Evolutionary conservation across 805 yeast species (phyloP), one percentile per base, ranked within the genome.

Genomic region (Kazachstania psychrophila): DNA sequence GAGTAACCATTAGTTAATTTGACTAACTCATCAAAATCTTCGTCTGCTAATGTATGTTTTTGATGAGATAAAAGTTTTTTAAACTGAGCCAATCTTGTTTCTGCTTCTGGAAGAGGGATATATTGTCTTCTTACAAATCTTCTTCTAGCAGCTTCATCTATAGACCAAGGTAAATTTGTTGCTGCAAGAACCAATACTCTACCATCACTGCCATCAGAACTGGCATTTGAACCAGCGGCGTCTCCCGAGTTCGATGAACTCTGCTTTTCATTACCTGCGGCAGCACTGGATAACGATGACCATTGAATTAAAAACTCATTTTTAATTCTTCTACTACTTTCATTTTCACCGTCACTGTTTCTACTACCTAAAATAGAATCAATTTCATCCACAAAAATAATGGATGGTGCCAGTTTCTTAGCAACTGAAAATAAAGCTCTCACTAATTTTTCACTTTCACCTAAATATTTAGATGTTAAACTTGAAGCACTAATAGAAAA

Each of bases 71-170:
- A 54, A 33, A 89, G 69, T 49, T 77, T 80, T 36, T 61, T 56
- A 15, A 89, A 64, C 53, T 89, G 96, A 4, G 72, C 72, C 34
- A 68, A 62, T 39, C 97, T 65, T 2, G 96, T 86, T 46, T 80
- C 88, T 17, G 66, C 72, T 54, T 88, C 97, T 0, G 98, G 97
- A 31, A 92, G 65, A 4, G 97, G 97, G 37, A 92, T 88, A 60
- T 92, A 88, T 52, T 85, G 94, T 35, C 96, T 68, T 50, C 94
- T 73, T 6, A 85, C 94, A 61, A 89, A 89, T 44, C 97, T 69
- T 56, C 97, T 72, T 51, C 96, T 68, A 1, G 97, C 96, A 2
- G 96, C 96, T 52, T 92, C 97, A 59, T 89, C 98, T 42, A 84
- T 87, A 2, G 86, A 81, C 98, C 98, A 89, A 0, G 98, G 98